A percentile compares a stretch with the other conserved stretches of the same genome.
phyloP scores from a whole-genome alignment of 441 rosid species.

The Pelargonium australe region DNA sequence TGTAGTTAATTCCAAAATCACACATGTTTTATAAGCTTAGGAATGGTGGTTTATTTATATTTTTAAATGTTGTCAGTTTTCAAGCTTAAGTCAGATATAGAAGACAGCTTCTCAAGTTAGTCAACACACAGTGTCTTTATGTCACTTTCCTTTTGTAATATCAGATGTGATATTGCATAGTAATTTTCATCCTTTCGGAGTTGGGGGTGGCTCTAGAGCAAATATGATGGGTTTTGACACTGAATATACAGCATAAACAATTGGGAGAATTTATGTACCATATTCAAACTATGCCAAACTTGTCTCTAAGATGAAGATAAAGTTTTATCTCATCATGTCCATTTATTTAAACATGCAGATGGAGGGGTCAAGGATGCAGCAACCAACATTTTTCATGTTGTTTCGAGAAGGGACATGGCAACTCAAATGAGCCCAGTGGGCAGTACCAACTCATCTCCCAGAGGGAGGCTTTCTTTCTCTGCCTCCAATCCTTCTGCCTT shows the following conservation, averaged over 20 bases:
- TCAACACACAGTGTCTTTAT: too few species aligned
- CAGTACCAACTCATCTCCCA: constrained; percentile 56
- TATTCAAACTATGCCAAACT: background rate
- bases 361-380: constrained; percentile 51
- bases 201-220: too few species aligned
- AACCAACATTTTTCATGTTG: constrained; percentile 47
- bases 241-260: background rate
- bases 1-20: background rate
- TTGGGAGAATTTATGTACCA: background rate
- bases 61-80: too few species aligned
- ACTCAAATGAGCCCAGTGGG: constrained; percentile 91
- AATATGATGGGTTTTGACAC: background rate
- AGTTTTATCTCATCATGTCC: background rate
- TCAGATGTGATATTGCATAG: too few species aligned
- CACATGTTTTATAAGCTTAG: too few species aligned
- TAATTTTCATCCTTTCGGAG: too few species aligned
- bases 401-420: constrained; percentile 91
- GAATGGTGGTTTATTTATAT: too few species aligned
- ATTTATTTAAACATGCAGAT: constrained; percentile 29
- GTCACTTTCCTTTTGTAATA: too few species aligned
- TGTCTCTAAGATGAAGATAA: background rate
- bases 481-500: constrained; percentile 45
- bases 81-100: too few species aligned
- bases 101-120: too few species aligned
- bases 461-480: constrained; percentile 44